A percentile compares a stretch with the other conserved stretches of the same genome.
These are phyloP conservation scores for Lagerstroemia speciosa DNA, from an alignment of 345 rosid genomes.

Conservation along the genomic window DNA sequence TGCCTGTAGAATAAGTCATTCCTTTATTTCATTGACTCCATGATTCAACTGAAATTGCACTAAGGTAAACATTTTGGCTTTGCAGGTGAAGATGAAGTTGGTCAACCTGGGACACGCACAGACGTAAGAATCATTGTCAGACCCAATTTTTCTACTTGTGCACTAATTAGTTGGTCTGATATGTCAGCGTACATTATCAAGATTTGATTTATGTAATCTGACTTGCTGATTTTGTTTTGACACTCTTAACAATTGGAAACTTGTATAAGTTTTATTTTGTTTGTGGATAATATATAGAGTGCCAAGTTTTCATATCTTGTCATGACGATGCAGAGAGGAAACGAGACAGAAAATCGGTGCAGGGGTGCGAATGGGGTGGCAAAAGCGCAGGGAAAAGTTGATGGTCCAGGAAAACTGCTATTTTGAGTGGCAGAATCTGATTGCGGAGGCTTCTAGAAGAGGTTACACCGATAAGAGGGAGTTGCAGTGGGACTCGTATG, in stretches of 20 bases:
- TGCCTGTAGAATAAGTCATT: neutral
- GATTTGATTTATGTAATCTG: neutral
- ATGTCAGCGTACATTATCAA: neutral
- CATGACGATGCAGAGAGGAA: conserved; percentile 48
- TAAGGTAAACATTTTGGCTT: conserved; percentile 1
- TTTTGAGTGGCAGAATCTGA: conserved; percentile 82
- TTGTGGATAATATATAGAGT: neutral
- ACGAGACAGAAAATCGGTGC: conserved; percentile 62
- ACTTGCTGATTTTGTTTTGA: neutral
- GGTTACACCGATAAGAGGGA: conserved; percentile 58
- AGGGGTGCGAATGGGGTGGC: conserved; percentile 74
- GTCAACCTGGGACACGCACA: conserved; percentile 69
- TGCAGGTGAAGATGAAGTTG: conserved; percentile 84
- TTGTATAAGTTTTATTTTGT: neutral
- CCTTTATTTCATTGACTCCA: neutral
- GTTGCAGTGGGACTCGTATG: conserved; percentile 76
- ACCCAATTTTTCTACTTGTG: neutral
- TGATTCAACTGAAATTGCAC: neutral
- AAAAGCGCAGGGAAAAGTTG: conserved; percentile 52
- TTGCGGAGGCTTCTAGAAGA: conserved; percentile 67
- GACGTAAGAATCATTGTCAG: conserved; percentile 35
- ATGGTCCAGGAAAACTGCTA: conserved; percentile 62
- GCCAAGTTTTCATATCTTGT: neutral
- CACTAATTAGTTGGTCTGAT: neutral
- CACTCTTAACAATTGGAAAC: neutral